phyloP scores from a whole-genome alignment of 2,329 filamentous ascomycete species.

The Elsinoe fawcettii region DNA sequence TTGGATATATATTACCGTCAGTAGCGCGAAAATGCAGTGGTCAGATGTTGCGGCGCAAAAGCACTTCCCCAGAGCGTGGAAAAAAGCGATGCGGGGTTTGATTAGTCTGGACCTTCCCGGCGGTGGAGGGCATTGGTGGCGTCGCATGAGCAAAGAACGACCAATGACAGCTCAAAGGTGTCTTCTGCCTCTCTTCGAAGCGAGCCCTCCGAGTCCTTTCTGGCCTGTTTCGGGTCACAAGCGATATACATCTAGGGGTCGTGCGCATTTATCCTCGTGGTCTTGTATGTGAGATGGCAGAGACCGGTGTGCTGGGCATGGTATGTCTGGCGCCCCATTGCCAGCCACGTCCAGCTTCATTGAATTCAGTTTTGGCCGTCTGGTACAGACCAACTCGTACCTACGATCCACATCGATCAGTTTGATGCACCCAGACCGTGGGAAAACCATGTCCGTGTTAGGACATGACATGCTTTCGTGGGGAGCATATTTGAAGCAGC shows the following conservation, averaged over 20 bases:
- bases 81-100: conserved; percentile 12
- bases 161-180: conserved; percentile 1
- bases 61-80: conserved; percentile 8
- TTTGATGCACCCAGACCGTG: conserved; percentile 4
- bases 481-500: neutral
- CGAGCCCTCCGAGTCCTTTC: conserved; percentile 11
- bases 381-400: neutral
- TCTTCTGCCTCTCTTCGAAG: conserved; percentile 1
- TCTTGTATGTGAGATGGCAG: neutral
- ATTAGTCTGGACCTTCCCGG: conserved; percentile 6
- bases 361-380: neutral
- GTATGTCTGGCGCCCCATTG: neutral
- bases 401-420: conserved; percentile 9
- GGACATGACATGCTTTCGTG: neutral
- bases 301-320: conserved; percentile 1
- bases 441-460: conserved; percentile 5
- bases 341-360: neutral
- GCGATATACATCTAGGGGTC: neutral
- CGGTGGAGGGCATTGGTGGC: neutral
- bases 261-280: neutral
- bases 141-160: neutral
- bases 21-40: conserved; percentile 9
- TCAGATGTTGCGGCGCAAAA: conserved; percentile 3
- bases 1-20: conserved; percentile 10
- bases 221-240: conserved; percentile 8